Percentiles rank a stretch among this genome's conserved stretches.
These are phyloP conservation scores for Pseudovirgaria hyperparasitica DNA, from an alignment of 2,329 filamentous ascomycete species.

Conservation along the genomic window DNA sequence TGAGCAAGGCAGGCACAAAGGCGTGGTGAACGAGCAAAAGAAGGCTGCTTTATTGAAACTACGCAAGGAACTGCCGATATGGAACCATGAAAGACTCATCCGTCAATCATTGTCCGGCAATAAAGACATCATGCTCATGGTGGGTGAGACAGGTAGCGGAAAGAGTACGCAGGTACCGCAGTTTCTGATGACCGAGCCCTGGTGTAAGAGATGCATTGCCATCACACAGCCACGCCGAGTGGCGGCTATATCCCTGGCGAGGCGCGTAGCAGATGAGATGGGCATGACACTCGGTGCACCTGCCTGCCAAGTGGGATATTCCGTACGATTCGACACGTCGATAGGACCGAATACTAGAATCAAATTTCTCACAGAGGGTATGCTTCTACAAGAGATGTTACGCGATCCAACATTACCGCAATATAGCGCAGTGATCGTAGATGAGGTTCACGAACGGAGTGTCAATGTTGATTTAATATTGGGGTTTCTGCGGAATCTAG, in stretches of 20 bases:
- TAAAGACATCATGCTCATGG: constrained; percentile 67
- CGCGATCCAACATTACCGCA: constrained; percentile 68
- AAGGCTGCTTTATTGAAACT: constrained; percentile 32
- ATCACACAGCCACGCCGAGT: constrained; percentile 92
- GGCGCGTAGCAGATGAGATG: constrained; percentile 77
- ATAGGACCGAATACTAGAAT: constrained; percentile 71
- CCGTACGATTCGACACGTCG: constrained; percentile 84
- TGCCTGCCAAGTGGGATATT: constrained; percentile 67
- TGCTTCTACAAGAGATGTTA: constrained; percentile 87
- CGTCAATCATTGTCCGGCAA: constrained; percentile 44
- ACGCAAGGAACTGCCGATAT: constrained; percentile 68
- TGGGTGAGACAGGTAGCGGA: constrained; percentile 90
- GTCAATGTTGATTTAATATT: constrained; percentile 86
- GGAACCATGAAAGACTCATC: constrained; percentile 59
- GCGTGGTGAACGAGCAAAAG: too few species aligned
- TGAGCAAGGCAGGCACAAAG: too few species aligned
- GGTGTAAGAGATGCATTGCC: constrained; percentile 70
- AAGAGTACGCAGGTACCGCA: constrained; percentile 96
- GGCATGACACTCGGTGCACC: constrained; percentile 51
- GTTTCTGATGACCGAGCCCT: constrained; percentile 66
- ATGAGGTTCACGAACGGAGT: constrained; percentile 94
- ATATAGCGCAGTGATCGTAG: constrained; percentile 84
- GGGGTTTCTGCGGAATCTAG: constrained; percentile 73
- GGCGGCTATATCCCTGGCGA: constrained; percentile 80
- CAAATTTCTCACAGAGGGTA: constrained; percentile 93